Base-by-base conservation (phyloP, 768 basidiomycete species). In the Dictyophora rubrovolvata region DNA sequence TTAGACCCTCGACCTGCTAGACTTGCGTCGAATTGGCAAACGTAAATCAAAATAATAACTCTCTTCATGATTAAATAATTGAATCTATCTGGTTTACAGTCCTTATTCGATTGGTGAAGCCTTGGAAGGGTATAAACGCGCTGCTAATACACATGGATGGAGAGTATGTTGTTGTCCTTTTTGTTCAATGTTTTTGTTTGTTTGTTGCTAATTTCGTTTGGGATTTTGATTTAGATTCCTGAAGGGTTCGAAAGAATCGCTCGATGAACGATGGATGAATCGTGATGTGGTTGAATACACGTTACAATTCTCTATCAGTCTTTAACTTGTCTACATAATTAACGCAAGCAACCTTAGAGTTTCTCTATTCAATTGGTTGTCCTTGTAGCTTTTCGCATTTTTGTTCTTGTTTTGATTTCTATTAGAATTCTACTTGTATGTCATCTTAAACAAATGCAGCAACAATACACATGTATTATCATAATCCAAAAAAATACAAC, bases 111-210 rank as follows among this genome's bases (percentile, higher is more conserved):
- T 83, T 33, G 63, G 71, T 2, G 87, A 88, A 65, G 80, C 87
- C 0, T 64, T 87, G 42, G 75, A 70, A 16, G 86, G 84, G 2
- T 89, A 77, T 65, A 80, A 81, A 65, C 71, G 86, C 21, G 87
- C 86, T 0, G 86, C 87, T 11, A 68, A 67, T 0, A 73, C 80
- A 1, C 87, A 89, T 67, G 76, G 77, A 5, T 87, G 86, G 86
- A 78, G 73, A 70, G 82, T 80, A 55, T 16, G 69, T 64, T 22
- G 22, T n/a, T 33, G 16, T 34, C 3, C 7, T 36, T 20, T 36
- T 20, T 48, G n/a, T n/a, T 34, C 53, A 4, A 17, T 34, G 34
- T 34, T 33, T 28, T 8, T 34, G 20, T 17, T 20, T 54, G 8
- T 51, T 33, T 33, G 14, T 17, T 33, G 50, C 34, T 12, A n/a